Conservation (phyloP, 345 rosid species). For the Arabidopsis arenosa region DNA sequence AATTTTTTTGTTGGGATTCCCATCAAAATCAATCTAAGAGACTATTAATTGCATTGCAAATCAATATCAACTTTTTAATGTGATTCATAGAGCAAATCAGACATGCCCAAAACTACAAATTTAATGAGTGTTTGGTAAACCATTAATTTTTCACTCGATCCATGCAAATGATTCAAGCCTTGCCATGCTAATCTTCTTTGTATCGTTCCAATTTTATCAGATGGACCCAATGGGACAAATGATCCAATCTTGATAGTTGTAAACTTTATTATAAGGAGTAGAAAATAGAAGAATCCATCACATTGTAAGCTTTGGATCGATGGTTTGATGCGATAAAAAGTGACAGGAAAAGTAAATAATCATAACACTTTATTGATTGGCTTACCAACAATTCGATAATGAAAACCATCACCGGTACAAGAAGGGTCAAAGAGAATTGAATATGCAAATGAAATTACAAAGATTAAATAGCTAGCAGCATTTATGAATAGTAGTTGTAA, state of each 20-base stretch:
- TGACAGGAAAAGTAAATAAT: neutral
- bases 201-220: too few species aligned
- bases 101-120: too few species aligned
- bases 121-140: too few species aligned
- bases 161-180: neutral
- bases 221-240: neutral
- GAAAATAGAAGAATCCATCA: neutral
- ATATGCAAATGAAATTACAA: neutral
- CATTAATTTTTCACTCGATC: too few species aligned
- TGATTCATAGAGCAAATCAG: too few species aligned
- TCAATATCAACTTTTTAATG: too few species aligned
- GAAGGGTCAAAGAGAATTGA: neutral
- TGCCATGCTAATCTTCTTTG: too few species aligned
- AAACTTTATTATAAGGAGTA: neutral
- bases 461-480: neutral
- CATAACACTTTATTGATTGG: neutral
- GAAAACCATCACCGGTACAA: neutral
- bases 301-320: neutral
- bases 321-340: neutral
- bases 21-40: too few species aligned
- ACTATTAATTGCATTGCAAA: too few species aligned
- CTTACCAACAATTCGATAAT: neutral
- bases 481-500: neutral
- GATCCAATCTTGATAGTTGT: neutral
- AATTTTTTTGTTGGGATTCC: too few species aligned